These are phyloP conservation scores for Pichia sp. DNA, from an alignment of 1,139 yeast species.

Conservation along the genomic window DNA sequence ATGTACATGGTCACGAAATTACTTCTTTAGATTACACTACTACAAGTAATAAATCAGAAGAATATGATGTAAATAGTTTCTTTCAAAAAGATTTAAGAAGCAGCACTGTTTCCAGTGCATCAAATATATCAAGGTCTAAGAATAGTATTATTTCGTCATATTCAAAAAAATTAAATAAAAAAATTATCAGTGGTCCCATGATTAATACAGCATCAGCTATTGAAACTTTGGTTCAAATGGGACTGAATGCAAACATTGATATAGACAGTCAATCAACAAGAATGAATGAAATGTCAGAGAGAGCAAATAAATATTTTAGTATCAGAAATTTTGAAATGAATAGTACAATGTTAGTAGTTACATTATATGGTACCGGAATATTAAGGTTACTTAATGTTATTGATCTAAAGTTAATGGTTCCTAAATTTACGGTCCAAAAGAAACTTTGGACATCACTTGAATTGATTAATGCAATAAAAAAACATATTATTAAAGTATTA, in stretches of 20 bases:
- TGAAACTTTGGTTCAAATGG: conserved; percentile 1
- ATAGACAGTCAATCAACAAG: neutral
- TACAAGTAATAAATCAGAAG: neutral
- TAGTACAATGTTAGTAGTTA: conserved; percentile 45
- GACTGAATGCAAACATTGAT: neutral
- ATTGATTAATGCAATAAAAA: conserved; percentile 46
- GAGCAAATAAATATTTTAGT: conserved; percentile 55
- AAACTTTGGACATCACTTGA: conserved; percentile 51
- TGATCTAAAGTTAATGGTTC: conserved; percentile 49
- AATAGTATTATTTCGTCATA: conserved; percentile 1
- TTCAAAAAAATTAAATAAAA: conserved; percentile 5
- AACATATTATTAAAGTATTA: conserved; percentile 44
- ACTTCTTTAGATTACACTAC: neutral
- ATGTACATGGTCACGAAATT: neutral
- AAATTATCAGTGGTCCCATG: conserved; percentile 1
- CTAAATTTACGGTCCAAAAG: conserved; percentile 43
- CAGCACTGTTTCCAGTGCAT: neutral
- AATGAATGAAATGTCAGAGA: conserved; percentile 39
- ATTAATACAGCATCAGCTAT: conserved; percentile 1
- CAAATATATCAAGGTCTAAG: neutral
- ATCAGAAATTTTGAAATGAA: conserved; percentile 44
- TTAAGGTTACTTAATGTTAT: conserved; percentile 55
- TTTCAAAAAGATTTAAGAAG: neutral
- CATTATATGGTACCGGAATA: conserved; percentile 55
- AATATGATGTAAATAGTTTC: neutral